A percentile compares a stretch with the other conserved stretches of the same genome.
These are phyloP conservation scores for Penicillium silybi DNA, from an alignment of 495 filamentous ascomycete genomes.

Conservation along the genomic window DNA sequence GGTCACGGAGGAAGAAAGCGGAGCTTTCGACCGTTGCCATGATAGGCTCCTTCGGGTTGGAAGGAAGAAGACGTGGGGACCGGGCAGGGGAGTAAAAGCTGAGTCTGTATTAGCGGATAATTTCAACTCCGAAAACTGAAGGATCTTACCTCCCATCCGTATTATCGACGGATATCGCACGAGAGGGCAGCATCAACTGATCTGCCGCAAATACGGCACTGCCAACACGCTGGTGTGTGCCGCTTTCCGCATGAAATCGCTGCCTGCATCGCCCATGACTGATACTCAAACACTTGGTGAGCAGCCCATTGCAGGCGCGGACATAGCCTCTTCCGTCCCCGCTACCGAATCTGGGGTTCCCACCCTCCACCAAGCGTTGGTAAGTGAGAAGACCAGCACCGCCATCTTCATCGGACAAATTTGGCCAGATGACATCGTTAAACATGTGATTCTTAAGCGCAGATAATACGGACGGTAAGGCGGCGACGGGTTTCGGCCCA, in stretches of 20 bases:
- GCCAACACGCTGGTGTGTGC: conserved; percentile 57
- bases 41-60: conserved; percentile 20
- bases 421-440: conserved; percentile 97
- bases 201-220: conserved; percentile 40
- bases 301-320: conserved; percentile 75
- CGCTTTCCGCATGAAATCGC: conserved; percentile 44
- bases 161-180: conserved; percentile 30
- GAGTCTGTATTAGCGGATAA: not conserved
- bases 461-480: conserved; percentile 75
- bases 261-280: conserved; percentile 87
- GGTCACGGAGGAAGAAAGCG: conserved; percentile 84
- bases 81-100: conserved; percentile 31
- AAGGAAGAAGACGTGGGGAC: conserved; percentile 22
- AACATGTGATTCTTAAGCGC: conserved; percentile 93
- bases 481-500: conserved; percentile 77
- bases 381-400: conserved; percentile 91
- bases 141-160: conserved; percentile 31
- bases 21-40: conserved; percentile 68
- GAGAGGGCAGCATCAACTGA: conserved; percentile 24
- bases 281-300: conserved; percentile 72
- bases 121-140: not conserved
- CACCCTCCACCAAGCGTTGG: conserved; percentile 81
- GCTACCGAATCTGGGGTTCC: conserved; percentile 72
- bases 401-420: conserved; percentile 91
- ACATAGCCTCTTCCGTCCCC: conserved; percentile 76